These are phyloP conservation scores for Amylostereum areolatum DNA, from an alignment of 1,284 basidiomycete species.

Conservation along the genomic window DNA sequence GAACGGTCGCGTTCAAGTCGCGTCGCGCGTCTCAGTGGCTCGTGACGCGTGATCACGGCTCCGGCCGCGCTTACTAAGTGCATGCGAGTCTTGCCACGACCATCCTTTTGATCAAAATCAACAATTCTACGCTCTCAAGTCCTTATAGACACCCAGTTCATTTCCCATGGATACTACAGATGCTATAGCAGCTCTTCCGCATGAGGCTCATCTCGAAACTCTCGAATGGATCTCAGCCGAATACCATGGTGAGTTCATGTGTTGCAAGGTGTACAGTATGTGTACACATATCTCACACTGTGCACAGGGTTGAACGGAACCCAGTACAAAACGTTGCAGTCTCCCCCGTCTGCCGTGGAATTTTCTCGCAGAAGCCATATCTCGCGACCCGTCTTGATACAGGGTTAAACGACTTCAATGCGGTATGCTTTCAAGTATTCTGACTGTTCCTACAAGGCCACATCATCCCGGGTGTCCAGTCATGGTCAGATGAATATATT, in stretches of 20 bases:
- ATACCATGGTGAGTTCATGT: slow-evolving; percentile 39
- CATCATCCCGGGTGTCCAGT: slow-evolving; percentile 30
- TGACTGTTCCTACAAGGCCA: slow-evolving; percentile 26
- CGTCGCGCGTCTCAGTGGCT: slow-evolving; percentile 1
- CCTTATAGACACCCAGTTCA: no score
- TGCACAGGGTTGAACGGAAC: slow-evolving; percentile 60
- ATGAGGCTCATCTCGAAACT: slow-evolving; percentile 2
- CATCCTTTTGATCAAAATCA: no score
- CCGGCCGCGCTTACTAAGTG: neutral
- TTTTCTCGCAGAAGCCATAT: slow-evolving; percentile 70
- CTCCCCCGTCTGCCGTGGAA: slow-evolving; percentile 63
- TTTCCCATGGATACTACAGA: no score
- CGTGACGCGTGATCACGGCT: neutral
- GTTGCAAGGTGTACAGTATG: neutral
- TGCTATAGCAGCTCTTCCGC: neutral
- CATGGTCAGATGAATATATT: slow-evolving; percentile 67
- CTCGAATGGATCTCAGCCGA: slow-evolving; percentile 45
- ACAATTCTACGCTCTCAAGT: no score
- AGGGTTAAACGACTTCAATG: slow-evolving; percentile 35
- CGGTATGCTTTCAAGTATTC: neutral
- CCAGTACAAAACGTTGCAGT: slow-evolving; percentile 44
- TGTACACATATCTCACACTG: neutral
- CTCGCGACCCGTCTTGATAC: slow-evolving; percentile 75
- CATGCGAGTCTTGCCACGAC: no score
- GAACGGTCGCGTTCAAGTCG: neutral